phyloP scores from a whole-genome alignment of 2,329 filamentous ascomycete genomes.

The Dryadomyces quercus-mongolicae region DNA sequence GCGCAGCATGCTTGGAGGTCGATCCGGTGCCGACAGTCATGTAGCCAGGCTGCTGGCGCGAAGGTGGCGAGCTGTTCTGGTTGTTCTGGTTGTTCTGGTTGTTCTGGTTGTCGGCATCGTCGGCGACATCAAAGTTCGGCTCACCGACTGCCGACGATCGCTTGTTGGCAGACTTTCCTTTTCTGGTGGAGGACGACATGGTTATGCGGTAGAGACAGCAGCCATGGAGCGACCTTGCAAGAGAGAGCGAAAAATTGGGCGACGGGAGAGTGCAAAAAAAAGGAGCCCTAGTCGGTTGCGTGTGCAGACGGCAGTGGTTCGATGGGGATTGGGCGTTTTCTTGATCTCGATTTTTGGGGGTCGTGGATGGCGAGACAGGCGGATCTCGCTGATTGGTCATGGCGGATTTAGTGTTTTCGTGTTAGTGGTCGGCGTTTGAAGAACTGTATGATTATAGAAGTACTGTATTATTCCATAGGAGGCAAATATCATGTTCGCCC shows the following conservation, averaged over 20 bases:
- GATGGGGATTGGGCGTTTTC: neutral
- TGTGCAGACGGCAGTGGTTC: neutral
- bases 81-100: too few relatives aligned
- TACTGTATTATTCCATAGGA: too few relatives aligned
- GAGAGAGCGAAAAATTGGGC: neutral
- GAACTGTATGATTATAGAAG: too few relatives aligned
- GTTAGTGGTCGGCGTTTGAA: neutral
- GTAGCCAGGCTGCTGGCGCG: slow-evolving; percentile 32
- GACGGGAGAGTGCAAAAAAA: neutral
- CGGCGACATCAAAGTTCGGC: slow-evolving; percentile 14
- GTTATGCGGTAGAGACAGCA: slow-evolving; percentile 32
- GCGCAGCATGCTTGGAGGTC: slow-evolving; percentile 68
- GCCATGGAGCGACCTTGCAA: neutral
- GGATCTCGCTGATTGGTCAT: neutral
- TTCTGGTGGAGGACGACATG: slow-evolving; percentile 40
- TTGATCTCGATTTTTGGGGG: neutral
- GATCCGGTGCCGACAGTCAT: slow-evolving; percentile 81
- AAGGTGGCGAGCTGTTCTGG: neutral
- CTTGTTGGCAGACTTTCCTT: slow-evolving; percentile 34
- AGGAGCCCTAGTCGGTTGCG: neutral
- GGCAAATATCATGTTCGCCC: too few relatives aligned
- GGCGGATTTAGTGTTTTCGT: neutral
- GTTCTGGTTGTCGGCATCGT: slow-evolving; percentile 9
- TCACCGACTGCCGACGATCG: neutral
- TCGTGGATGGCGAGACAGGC: neutral